A percentile compares a stretch with the other conserved stretches of the same genome.
phyloP scores from a whole-genome alignment of 108 stramenopile species.

The Cylindrotheca closterium region DNA sequence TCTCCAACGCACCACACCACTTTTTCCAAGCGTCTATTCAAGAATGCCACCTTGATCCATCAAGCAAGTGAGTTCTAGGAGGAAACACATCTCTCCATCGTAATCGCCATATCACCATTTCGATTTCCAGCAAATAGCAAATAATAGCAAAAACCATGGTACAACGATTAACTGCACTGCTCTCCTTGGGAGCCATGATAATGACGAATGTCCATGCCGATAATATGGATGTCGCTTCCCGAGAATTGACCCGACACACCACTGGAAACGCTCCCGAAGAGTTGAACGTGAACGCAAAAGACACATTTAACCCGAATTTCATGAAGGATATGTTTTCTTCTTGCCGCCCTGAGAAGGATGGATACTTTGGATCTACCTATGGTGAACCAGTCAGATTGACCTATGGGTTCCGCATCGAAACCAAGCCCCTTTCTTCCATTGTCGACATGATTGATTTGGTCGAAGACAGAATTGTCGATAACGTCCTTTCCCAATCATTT shows the following conservation, averaged over 20 bases:
- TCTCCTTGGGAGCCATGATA: too few species aligned
- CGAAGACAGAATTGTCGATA: conserved; percentile 33
- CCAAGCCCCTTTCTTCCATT: conserved; percentile 23
- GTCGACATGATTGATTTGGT: conserved; percentile 27
- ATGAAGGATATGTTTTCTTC: conserved; percentile 26
- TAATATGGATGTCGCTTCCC: neutral
- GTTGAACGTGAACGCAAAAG: conserved; percentile 26
- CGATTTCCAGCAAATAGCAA: too few species aligned
- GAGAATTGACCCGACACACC: conserved; percentile 3
- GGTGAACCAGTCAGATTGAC: conserved; percentile 22
- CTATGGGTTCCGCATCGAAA: conserved; percentile 33
- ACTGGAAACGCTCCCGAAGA: conserved; percentile 24
- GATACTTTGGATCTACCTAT: conserved; percentile 45
- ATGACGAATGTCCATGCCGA: neutral
- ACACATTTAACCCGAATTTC: conserved; percentile 28
- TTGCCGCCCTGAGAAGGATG: conserved; percentile 40
- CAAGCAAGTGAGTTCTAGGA: too few species aligned
- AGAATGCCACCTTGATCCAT: too few species aligned
- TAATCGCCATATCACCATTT: too few species aligned
- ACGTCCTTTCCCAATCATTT: conserved; percentile 16
- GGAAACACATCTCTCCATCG: too few species aligned
- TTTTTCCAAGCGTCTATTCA: too few species aligned
- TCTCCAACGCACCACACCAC: too few species aligned
- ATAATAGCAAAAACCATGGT: too few species aligned
- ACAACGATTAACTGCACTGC: too few species aligned